A percentile compares a stretch with the other conserved stretches of the same genome.
Evolutionary conservation across 2,329 filamentous ascomycete species (phyloP).

Genomic region (Aspergillus carbonarius): DNA sequence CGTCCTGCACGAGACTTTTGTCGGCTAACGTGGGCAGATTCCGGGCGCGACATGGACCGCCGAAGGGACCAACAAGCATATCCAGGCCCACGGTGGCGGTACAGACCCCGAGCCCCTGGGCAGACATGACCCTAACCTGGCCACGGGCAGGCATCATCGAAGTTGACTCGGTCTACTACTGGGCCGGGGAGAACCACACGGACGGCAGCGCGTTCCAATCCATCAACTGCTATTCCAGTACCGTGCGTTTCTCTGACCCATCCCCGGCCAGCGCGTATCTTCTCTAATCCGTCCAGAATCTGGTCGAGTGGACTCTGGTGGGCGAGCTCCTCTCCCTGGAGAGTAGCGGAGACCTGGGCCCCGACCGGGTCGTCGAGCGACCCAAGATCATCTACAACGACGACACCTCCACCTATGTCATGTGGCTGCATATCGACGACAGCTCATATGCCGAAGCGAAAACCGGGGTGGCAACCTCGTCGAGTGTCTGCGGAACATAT

Average conservation of each 20-base stretch:
- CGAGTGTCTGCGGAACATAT: conserved; percentile 62
- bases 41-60: conserved; percentile 51
- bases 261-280: not conserved
- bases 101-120: conserved; percentile 9
- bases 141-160: conserved; percentile 48
- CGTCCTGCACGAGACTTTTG: accelerated
- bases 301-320: conserved; percentile 64
- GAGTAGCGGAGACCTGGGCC: conserved; percentile 57
- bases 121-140: not conserved
- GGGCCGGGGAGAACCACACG: conserved; percentile 69
- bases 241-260: conserved; percentile 18
- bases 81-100: conserved; percentile 67
- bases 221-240: conserved; percentile 67
- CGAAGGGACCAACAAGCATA: conserved; percentile 50
- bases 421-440: conserved; percentile 68
- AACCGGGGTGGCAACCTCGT: conserved; percentile 62
- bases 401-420: conserved; percentile 62
- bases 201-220: conserved; percentile 62
- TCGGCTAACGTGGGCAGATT: conserved; percentile 20
- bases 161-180: conserved; percentile 61
- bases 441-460: conserved; percentile 62
- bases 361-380: conserved; percentile 62
- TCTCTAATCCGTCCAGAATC: conserved; percentile 34
- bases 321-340: conserved; percentile 59
- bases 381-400: conserved; percentile 70